phyloP scores from a whole-genome alignment of 2,329 filamentous ascomycete genomes.

The Monosporascus sp. region DNA sequence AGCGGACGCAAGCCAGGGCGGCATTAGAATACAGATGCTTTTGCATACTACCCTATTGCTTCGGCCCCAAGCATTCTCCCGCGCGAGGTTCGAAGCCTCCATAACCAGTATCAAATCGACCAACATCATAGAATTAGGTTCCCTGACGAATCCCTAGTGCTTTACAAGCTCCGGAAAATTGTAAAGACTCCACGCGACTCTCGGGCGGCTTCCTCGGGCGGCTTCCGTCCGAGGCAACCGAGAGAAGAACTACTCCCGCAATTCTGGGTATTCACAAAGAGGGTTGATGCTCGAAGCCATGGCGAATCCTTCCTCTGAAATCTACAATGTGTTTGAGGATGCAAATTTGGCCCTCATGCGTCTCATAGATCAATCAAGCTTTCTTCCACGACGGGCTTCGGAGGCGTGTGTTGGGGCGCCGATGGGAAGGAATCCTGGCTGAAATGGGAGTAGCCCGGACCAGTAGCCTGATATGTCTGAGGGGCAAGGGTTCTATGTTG shows the following conservation, averaged over 20 bases:
- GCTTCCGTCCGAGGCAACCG: neutral
- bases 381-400: slow-evolving; percentile 61
- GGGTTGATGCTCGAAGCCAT: neutral
- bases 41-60: too few relatives aligned
- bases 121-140: neutral
- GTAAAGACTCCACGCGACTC: too few relatives aligned
- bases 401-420: slow-evolving; percentile 58
- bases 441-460: slow-evolving; percentile 42
- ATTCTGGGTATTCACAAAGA: neutral
- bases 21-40: too few relatives aligned
- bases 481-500: slow-evolving; percentile 38
- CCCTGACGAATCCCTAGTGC: neutral
- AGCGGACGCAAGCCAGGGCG: too few relatives aligned
- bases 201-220: neutral
- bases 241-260: neutral
- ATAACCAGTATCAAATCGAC: too few relatives aligned
- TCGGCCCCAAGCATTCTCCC: too few relatives aligned
- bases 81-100: too few relatives aligned
- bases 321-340: neutral
- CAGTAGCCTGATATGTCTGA: slow-evolving; percentile 28
- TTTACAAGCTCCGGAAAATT: neutral
- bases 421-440: slow-evolving; percentile 60
- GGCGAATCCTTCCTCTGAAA: neutral
- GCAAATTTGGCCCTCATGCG: neutral
- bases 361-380: slow-evolving; percentile 69